phyloP scores from a whole-genome alignment of 345 rosid genomes.

The Lepidium sativum region DNA sequence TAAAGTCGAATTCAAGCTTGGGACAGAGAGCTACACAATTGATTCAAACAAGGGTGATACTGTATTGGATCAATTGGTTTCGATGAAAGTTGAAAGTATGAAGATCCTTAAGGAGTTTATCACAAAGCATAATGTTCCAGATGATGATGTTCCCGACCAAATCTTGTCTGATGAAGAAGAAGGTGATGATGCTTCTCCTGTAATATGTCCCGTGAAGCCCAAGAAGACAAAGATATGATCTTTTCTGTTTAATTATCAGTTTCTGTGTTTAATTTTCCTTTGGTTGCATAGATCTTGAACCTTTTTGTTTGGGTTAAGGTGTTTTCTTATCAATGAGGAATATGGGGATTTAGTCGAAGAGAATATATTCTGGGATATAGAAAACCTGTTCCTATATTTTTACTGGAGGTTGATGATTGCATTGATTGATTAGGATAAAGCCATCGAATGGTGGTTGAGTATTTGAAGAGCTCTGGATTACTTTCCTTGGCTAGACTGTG shows the following conservation, averaged over 20 bases:
- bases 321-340: background rate
- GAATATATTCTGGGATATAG: background rate
- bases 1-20: conserved; percentile 50
- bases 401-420: background rate
- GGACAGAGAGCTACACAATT: conserved; percentile 49
- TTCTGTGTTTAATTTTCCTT: background rate
- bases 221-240: conserved; percentile 55
- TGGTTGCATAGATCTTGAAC: background rate
- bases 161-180: conserved; percentile 48
- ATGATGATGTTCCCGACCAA: conserved; percentile 75
- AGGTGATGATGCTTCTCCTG: conserved; percentile 23
- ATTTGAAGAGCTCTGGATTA: background rate
- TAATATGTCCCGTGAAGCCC: conserved; percentile 33
- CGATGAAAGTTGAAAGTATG: conserved; percentile 80
- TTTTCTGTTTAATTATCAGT: background rate
- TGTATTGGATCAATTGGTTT: conserved; percentile 57
- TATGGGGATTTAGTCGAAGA: background rate
- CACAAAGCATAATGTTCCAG: conserved; percentile 70
- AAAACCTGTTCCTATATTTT: background rate
- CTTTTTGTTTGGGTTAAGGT: background rate
- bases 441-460: background rate
- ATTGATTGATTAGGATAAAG: background rate
- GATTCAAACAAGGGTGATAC: conserved; percentile 34
- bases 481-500: background rate
- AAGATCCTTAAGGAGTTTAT: conserved; percentile 65